A percentile compares a stretch with the other conserved stretches of the same genome.
Evolutionary conservation across 129 eudicot species (phyloP).

Genomic region (Ambrosia artemisiifolia): DNA sequence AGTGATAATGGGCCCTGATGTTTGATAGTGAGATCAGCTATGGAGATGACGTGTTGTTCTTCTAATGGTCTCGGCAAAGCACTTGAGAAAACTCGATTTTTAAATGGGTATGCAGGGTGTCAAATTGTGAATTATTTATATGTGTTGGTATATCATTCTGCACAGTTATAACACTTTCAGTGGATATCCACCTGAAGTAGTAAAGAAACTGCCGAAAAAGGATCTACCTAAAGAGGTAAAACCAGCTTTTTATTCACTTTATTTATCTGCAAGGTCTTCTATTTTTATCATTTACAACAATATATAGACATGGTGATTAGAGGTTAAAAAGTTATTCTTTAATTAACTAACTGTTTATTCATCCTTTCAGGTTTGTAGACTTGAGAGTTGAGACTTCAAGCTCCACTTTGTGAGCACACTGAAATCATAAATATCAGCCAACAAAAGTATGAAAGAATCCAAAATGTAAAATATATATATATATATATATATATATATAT

Average conservation of each 20-base stretch:
- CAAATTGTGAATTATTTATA: not conserved
- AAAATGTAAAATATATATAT: slow-evolving; percentile 75
- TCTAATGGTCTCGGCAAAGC: slow-evolving; percentile 45
- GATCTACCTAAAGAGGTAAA: slow-evolving; percentile 65
- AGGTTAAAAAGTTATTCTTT: not conserved
- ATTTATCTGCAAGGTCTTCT: not conserved
- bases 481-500: too few relatives aligned
- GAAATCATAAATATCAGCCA: slow-evolving; percentile 67
- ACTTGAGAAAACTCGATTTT: slow-evolving; percentile 49
- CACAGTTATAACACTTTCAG: slow-evolving; percentile 64
- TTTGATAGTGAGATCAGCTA: slow-evolving; percentile 28
- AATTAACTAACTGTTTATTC: not conserved
- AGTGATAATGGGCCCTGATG: not conserved
- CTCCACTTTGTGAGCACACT: slow-evolving; percentile 74
- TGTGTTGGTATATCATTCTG: slow-evolving; percentile 1
- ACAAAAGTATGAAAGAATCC: slow-evolving; percentile 79
- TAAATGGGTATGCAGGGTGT: slow-evolving; percentile 57
- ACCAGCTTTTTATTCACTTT: not conserved
- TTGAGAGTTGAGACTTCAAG: too few relatives aligned
- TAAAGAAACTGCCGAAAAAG: slow-evolving; percentile 71
- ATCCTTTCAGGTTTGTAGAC: slow-evolving; percentile 56
- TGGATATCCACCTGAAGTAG: slow-evolving; percentile 61
- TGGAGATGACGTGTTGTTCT: slow-evolving; percentile 47
- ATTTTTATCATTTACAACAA: not conserved
- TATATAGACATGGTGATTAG: not conserved